Percentiles rank a stretch among this genome's conserved stretches.
Conservation (phyloP, 176 grass and related monocot species). For the Zizania latifolia region DNA sequence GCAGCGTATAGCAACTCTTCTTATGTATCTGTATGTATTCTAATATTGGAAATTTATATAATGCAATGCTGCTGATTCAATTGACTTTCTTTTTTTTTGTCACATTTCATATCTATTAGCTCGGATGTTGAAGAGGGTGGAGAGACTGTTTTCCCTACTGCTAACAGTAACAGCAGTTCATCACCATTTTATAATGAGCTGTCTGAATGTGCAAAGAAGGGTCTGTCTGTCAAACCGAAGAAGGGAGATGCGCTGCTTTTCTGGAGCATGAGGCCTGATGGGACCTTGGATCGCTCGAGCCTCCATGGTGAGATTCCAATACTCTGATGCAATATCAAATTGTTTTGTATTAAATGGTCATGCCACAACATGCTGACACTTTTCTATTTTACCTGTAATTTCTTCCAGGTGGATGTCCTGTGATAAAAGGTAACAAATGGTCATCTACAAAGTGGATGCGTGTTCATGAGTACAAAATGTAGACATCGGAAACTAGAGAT, state of each 20-base stretch:
- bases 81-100: slow-evolving; percentile 32
- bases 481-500: slow-evolving; percentile 17
- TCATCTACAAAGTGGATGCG: slow-evolving; percentile 96
- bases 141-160: slow-evolving; percentile 80
- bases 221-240: slow-evolving; percentile 86
- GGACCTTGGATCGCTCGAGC: slow-evolving; percentile 66
- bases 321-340: neutral
- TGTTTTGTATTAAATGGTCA: neutral
- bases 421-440: slow-evolving; percentile 91
- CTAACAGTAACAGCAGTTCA: slow-evolving; percentile 71
- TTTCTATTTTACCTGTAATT: slow-evolving; percentile 1
- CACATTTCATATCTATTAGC: slow-evolving; percentile 42
- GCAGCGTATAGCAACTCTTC: slow-evolving; percentile 90
- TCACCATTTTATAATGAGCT: slow-evolving; percentile 72
- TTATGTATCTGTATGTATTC: slow-evolving; percentile 96
- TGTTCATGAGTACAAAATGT: slow-evolving; percentile 73
- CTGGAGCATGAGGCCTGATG: slow-evolving; percentile 97
- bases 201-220: slow-evolving; percentile 75
- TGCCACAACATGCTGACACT: neutral
- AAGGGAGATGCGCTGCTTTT: slow-evolving; percentile 97
- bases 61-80: neutral
- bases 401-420: slow-evolving; percentile 69
- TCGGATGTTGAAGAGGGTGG: slow-evolving; percentile 99
- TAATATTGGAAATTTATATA: neutral
- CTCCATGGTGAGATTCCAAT: slow-evolving; percentile 70